A percentile compares a stretch with the other conserved stretches of the same genome.
These are phyloP conservation scores for Cordyceps cicadae DNA, from an alignment of 2,329 filamentous ascomycete species.

Conservation along the genomic window DNA sequence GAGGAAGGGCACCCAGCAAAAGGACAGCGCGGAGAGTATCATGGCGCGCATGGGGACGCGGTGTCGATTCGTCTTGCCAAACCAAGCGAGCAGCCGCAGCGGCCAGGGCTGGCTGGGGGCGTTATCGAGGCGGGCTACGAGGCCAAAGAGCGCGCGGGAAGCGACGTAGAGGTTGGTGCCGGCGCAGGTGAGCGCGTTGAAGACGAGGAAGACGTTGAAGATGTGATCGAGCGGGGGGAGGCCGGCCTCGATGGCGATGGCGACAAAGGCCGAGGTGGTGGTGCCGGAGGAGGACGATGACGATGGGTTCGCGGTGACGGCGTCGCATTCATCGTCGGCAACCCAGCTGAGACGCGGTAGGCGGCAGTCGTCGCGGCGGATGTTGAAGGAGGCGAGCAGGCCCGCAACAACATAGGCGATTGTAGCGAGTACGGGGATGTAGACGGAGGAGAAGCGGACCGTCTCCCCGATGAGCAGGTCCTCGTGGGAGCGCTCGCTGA, in stretches of 20 bases:
- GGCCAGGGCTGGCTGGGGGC: constrained; percentile 18
- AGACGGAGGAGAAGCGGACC: constrained; percentile 20
- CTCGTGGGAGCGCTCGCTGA: constrained; percentile 10
- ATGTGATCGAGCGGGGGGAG: constrained; percentile 17
- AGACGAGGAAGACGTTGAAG: constrained; percentile 26
- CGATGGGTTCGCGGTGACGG: neutral
- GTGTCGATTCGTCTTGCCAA: constrained; percentile 23
- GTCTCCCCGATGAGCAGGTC: constrained; percentile 18
- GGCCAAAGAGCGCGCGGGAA: constrained; percentile 25
- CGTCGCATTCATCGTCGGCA: neutral
- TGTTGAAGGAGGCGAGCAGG: constrained; percentile 20
- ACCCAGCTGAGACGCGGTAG: constrained; percentile 21
- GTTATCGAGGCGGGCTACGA: constrained; percentile 23
- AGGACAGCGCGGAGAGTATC: constrained; percentile 28
- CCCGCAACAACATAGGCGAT: constrained; percentile 21
- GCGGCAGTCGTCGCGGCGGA: constrained; percentile 15
- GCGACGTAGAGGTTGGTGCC: constrained; percentile 29
- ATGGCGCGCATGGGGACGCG: constrained; percentile 31
- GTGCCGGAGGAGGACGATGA: neutral
- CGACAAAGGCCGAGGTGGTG: constrained; percentile 20
- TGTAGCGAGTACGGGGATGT: constrained; percentile 20
- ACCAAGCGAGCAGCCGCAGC: constrained; percentile 22
- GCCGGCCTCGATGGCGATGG: constrained; percentile 17
- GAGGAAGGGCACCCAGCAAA: constrained; percentile 34
- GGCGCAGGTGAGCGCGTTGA: constrained; percentile 25